A percentile compares a stretch with the other conserved stretches of the same genome.
Evolutionary conservation across 495 filamentous ascomycete genomes (phyloP).

Genomic region (Patellaria atrata): DNA sequence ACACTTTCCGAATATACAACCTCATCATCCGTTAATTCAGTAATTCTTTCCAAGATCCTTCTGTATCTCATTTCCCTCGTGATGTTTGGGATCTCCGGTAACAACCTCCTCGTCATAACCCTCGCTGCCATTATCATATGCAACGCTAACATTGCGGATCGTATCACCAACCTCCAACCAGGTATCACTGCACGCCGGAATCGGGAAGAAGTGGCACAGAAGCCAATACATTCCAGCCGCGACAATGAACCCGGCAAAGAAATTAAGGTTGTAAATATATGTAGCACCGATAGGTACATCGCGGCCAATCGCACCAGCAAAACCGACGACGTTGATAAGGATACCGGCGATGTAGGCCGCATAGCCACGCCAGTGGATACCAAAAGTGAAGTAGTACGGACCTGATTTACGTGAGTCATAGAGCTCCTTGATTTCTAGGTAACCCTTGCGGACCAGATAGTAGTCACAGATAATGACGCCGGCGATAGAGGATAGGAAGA

Average conservation of each 20-base stretch:
- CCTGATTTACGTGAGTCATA: slow-evolving; percentile 54
- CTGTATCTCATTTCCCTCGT: slow-evolving; percentile 22
- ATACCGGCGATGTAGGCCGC: slow-evolving; percentile 74
- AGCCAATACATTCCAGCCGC: slow-evolving; percentile 51
- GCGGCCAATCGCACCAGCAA: slow-evolving; percentile 64
- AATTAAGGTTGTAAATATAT: slow-evolving; percentile 85
- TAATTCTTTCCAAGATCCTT: slow-evolving; percentile 4
- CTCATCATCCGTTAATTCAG: no score
- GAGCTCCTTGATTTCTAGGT: slow-evolving; percentile 62
- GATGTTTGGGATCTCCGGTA: slow-evolving; percentile 32
- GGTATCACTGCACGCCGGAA: slow-evolving; percentile 55
- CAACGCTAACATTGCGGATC: slow-evolving; percentile 24
- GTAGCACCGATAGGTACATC: slow-evolving; percentile 62
- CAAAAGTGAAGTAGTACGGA: slow-evolving; percentile 59
- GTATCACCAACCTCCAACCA: slow-evolving; percentile 78
- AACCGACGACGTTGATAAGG: slow-evolving; percentile 84
- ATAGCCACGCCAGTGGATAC: slow-evolving; percentile 74
- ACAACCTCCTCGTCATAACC: slow-evolving; percentile 12
- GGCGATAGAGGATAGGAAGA: slow-evolving; percentile 85
- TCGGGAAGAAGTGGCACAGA: slow-evolving; percentile 52
- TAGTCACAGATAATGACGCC: slow-evolving; percentile 86
- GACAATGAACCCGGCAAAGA: slow-evolving; percentile 71
- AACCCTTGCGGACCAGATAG: slow-evolving; percentile 75
- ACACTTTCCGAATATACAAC: no score
- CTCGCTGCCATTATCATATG: slow-evolving; percentile 28